These are phyloP conservation scores for Ustilaginoidea virens DNA, from an alignment of 2,329 filamentous ascomycete genomes.

Conservation along the genomic window DNA sequence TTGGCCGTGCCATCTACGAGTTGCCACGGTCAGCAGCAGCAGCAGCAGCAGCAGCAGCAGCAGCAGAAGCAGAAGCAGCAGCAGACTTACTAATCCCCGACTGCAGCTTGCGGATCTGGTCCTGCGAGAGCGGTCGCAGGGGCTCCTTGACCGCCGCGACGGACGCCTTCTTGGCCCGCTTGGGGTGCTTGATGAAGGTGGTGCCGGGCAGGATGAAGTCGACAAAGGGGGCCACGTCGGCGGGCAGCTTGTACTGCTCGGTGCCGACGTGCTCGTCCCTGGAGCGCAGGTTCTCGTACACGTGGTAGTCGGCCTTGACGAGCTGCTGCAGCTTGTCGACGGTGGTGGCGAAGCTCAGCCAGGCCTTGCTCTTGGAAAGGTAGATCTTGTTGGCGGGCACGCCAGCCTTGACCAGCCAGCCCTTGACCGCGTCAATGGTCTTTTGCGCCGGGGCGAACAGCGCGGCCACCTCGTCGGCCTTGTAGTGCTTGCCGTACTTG, in stretches of 20 bases:
- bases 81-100: neutral
- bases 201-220: slow-evolving; percentile 27
- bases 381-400: slow-evolving; percentile 30
- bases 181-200: slow-evolving; percentile 1
- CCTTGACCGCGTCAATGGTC: slow-evolving; percentile 31
- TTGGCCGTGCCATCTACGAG: slow-evolving; percentile 3
- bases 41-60: no score
- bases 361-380: slow-evolving; percentile 34
- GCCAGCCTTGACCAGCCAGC: slow-evolving; percentile 38
- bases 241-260: slow-evolving; percentile 25
- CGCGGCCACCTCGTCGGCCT: slow-evolving; percentile 23
- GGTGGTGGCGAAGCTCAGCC: slow-evolving; percentile 39
- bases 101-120: neutral
- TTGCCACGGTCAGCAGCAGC: neutral
- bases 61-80: no score
- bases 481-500: slow-evolving; percentile 32
- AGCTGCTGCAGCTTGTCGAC: slow-evolving; percentile 36
- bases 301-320: slow-evolving; percentile 35
- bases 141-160: neutral
- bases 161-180: slow-evolving; percentile 1
- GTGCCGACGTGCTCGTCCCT: slow-evolving; percentile 22
- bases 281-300: slow-evolving; percentile 25
- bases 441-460: slow-evolving; percentile 27
- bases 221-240: slow-evolving; percentile 19
- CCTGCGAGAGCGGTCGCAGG: neutral